phyloP scores from a whole-genome alignment of 2,329 filamentous ascomycete species.

The Pseudogymnoascus sp. region DNA sequence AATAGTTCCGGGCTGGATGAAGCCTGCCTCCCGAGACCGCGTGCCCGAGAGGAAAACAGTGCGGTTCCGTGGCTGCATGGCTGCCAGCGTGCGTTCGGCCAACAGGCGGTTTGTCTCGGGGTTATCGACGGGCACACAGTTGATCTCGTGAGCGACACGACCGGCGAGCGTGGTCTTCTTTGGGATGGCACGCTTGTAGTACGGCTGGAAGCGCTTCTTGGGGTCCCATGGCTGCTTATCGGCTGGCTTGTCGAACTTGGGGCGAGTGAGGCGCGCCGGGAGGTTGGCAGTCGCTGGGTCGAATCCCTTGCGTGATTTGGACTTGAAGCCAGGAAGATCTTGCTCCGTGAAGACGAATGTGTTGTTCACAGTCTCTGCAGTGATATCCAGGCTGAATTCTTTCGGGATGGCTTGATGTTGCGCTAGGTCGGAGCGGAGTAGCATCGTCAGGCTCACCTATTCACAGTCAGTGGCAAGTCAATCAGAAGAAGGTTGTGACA shows the following conservation, averaged over 20 bases:
- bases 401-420: slow-evolving; percentile 73
- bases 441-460: slow-evolving; percentile 51
- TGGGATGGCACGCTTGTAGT: slow-evolving; percentile 64
- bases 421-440: slow-evolving; percentile 56
- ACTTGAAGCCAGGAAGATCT: slow-evolving; percentile 71
- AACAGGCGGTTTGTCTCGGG: slow-evolving; percentile 60
- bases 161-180: slow-evolving; percentile 74
- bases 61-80: slow-evolving; percentile 52
- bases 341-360: slow-evolving; percentile 92
- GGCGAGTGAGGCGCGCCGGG: slow-evolving; percentile 44
- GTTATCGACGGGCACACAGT: slow-evolving; percentile 65
- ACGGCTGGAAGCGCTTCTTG: slow-evolving; percentile 52
- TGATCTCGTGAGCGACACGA: slow-evolving; percentile 68
- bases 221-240: slow-evolving; percentile 36
- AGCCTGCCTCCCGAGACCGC: slow-evolving; percentile 25
- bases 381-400: slow-evolving; percentile 76
- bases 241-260: slow-evolving; percentile 39
- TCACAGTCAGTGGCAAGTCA: slow-evolving; percentile 20
- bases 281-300: slow-evolving; percentile 52
- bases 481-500: slow-evolving; percentile 20
- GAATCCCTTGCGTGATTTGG: slow-evolving; percentile 48
- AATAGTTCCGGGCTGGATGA: slow-evolving; percentile 51
- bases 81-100: slow-evolving; percentile 48
- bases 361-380: slow-evolving; percentile 63
- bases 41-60: slow-evolving; percentile 35